Evolutionary conservation across 805 yeast species (phyloP), one percentile per base, ranked within the genome.

Genomic region (Candida chilensis): DNA sequence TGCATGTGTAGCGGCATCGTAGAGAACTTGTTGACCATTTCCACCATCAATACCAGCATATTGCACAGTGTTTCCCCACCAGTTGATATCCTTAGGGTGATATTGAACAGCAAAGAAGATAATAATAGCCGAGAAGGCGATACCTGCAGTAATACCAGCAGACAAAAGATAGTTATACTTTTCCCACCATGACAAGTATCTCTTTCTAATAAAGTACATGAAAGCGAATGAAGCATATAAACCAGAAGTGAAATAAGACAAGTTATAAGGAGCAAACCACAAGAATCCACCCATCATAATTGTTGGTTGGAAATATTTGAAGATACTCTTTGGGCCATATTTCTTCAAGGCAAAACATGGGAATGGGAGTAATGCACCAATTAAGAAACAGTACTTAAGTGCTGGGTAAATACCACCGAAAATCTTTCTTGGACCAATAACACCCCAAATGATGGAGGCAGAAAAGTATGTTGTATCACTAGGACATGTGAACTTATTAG

Each of bases 181-280:
- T 24, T 78, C 76, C 87, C 88, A 80, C 88, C 87, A 80, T 28
- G 64, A 54, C 29, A 71, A 57, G 54, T 71, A 76, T 35, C 61
- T 58, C 29, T 71, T 61, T 36, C 73, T 74, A 34, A 79, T 53
- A 42, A 61, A 60, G 51, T 64, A 74, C 57, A 74, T 74, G 56
- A 78, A 79, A 4, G 62, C 30, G 37, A 64, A 64, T 4, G 83
- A 80, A 24, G 71, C 60, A 13, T 67, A 58, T 42, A 82, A 67
- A 32, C 84, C 77, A 8, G 78, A 76, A 1, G 87, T 84, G 20
- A 52, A 55, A 39, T 58, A 60, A 50, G 59, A 54, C 32, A 72
- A 41, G 42, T 70, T 70, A 40, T 64, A 71, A n/a, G 78, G 78
- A 10, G 77, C 76, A 39, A 57, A 57, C 12, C 57, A 32, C 28